Conservation (phyloP, 2,329 filamentous ascomycete species). For the Paecilomyces sp. region DNA sequence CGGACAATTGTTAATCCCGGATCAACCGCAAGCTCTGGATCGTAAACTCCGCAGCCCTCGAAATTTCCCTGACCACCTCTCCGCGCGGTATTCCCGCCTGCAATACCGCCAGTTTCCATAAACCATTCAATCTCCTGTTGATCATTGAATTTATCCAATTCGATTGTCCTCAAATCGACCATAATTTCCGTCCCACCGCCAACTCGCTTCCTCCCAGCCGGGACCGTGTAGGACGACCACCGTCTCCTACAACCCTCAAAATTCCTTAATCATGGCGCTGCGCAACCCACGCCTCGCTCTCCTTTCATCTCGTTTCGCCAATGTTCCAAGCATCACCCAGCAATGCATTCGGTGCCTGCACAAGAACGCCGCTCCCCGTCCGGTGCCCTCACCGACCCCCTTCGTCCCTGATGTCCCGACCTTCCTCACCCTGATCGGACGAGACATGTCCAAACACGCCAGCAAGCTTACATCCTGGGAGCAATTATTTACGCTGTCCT, state of each 20-base stretch:
- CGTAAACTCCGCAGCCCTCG: conserved; percentile 2
- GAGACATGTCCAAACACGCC: conserved; percentile 72
- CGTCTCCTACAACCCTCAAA: conserved; percentile 1
- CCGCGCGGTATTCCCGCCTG: neutral
- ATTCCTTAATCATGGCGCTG: conserved; percentile 19
- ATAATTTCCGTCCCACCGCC: neutral
- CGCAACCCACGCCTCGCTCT: conserved; percentile 18
- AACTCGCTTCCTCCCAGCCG: neutral
- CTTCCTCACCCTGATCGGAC: conserved; percentile 87
- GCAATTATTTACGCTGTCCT: conserved; percentile 74
- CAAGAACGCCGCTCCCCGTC: conserved; percentile 32
- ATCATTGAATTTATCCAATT: neutral
- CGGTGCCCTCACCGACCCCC: conserved; percentile 65
- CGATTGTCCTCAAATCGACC: neutral
- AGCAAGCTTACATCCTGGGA: conserved; percentile 89
- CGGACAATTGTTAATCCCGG: conserved; percentile 7
- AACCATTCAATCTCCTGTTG: neutral
- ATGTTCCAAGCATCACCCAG: conserved; percentile 15
- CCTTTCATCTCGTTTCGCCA: conserved; percentile 18
- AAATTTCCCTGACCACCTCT: neutral
- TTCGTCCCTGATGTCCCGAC: conserved; percentile 79
- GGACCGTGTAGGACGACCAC: neutral
- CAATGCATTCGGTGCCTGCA: conserved; percentile 37
- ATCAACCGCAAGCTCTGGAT: neutral
- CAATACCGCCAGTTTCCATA: neutral